phyloP scores from a whole-genome alignment of 2,329 filamentous ascomycete genomes.

The Fusarium nisikadoi region DNA sequence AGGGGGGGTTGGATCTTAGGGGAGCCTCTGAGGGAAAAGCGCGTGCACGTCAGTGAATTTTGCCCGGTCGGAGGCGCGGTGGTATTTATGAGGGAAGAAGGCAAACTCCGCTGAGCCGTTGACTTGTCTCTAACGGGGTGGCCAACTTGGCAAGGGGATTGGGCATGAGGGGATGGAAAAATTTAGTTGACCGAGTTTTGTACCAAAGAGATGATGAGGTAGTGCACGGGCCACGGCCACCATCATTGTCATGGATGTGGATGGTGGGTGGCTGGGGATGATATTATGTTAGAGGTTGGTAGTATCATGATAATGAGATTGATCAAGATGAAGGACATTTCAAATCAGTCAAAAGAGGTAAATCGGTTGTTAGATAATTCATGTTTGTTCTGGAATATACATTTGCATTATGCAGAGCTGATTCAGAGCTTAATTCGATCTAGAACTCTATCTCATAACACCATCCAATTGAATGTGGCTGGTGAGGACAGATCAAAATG shows the following conservation, averaged over 20 bases:
- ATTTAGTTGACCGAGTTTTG: constrained; percentile 50
- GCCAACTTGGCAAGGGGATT: constrained; percentile 44
- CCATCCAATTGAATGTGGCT: constrained; percentile 10
- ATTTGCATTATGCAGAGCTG: not conserved
- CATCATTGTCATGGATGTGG: not conserved
- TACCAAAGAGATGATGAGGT: constrained; percentile 21
- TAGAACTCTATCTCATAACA: not conserved
- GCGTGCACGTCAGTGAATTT: constrained; percentile 59
- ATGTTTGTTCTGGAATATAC: not conserved
- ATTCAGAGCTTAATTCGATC: not conserved
- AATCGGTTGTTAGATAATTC: not conserved
- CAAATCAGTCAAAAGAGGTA: not conserved
- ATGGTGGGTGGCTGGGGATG: constrained; percentile 26
- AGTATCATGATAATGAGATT: not conserved
- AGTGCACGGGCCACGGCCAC: constrained; percentile 18
- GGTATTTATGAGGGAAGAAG: constrained; percentile 59
- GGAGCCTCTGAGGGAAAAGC: constrained; percentile 55
- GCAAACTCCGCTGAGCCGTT: constrained; percentile 49
- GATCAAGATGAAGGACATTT: not conserved
- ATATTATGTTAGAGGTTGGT: constrained; percentile 18
- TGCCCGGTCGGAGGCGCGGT: constrained; percentile 57
- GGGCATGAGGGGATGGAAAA: constrained; percentile 45
- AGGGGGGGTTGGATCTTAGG: constrained; percentile 46
- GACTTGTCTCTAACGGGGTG: constrained; percentile 54
- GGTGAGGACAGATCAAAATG: not conserved